Base-by-base conservation (phyloP, 1,284 basidiomycete genomes). In the Omphalotus olearius region DNA sequence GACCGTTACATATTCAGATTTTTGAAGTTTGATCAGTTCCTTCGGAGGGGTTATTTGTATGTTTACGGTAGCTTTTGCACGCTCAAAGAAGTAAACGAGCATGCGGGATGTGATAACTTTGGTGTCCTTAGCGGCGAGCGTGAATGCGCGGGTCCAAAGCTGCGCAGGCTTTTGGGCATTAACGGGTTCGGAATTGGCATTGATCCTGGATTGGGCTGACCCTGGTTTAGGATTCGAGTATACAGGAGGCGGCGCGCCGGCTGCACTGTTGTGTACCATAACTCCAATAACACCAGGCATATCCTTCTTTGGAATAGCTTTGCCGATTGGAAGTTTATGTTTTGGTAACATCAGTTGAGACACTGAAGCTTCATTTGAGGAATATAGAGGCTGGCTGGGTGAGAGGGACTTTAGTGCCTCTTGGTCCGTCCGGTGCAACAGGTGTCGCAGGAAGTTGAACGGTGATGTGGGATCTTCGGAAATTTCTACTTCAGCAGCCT, bases 301-400 rank as follows among this genome's bases (percentile, higher is more conserved):
- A 5, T 68, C 59, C 1, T 66, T 62, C 7, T 33, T 17, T 72
- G 63, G 47, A 76, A 78, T 28, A 65, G 48, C 4, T 65, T 58
- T 0, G 74, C 73, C 14, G 73, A 60, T 33, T 74, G 65, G 2
- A 73, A 69, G 1, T 64, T 66, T 0, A 78, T 73, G 3, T 71
- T 53, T 2, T 7, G 30, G 30, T 33, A 10, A 13, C 4, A 10
- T 3, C 7, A 33, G 13, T 3, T 9, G 3, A 13, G 30, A 9
- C 2, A 33, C 30, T 33, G 30, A 33, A 33, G 7, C 7, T 33
- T 33, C 30, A 33, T 9, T 13, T 33, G 30, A 9, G 30, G 9
- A 23, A 5, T 23, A 23, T 2, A 23, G 5, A 23, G 23, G 23
- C 2, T 23, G 3, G 23, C 23, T 23, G 23, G 23, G 23, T 23